Percentiles rank a stretch among this genome's conserved stretches.
These are phyloP conservation scores for Solanum aculeatissimum DNA, from an alignment of 305 asterid species.

Conservation along the genomic window DNA sequence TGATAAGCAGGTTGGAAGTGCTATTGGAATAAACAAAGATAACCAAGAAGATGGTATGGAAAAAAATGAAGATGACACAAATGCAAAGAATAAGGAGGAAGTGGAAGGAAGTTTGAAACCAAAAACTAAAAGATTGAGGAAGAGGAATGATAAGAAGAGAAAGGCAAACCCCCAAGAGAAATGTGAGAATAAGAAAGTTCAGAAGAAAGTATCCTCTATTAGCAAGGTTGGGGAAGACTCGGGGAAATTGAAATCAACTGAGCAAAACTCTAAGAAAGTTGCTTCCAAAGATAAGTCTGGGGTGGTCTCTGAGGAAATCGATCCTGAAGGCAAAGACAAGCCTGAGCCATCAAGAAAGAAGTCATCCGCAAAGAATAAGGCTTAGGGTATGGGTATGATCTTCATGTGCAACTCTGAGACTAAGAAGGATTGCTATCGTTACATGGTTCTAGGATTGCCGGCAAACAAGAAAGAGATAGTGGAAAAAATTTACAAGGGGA, in stretches of 20 bases:
- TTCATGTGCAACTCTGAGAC: constrained; percentile 90
- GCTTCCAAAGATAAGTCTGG: background rate
- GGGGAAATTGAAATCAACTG: background rate
- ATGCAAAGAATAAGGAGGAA: background rate
- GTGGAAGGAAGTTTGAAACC: constrained; percentile 3
- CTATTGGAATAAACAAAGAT: background rate
- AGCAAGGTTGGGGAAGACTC: background rate
- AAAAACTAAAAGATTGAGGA: background rate
- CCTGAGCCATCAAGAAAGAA: constrained; percentile 19
- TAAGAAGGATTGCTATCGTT: constrained; percentile 63
- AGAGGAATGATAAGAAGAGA: background rate
- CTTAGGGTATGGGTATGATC: constrained; percentile 81
- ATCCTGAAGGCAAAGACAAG: background rate
- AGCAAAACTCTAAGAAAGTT: background rate
- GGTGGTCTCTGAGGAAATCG: background rate
- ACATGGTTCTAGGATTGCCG: constrained; percentile 82
- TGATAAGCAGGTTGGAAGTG: background rate
- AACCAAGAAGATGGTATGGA: background rate
- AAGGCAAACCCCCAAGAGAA: background rate
- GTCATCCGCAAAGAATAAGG: constrained; percentile 22
- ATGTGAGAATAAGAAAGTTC: background rate
- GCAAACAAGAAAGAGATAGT: constrained; percentile 62
- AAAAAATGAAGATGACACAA: background rate
- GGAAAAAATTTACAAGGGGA: constrained; percentile 68
- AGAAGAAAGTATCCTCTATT: constrained; percentile 6